Conservation (phyloP, 2,329 filamentous ascomycete genomes). For the Penicillium vulpinum region DNA sequence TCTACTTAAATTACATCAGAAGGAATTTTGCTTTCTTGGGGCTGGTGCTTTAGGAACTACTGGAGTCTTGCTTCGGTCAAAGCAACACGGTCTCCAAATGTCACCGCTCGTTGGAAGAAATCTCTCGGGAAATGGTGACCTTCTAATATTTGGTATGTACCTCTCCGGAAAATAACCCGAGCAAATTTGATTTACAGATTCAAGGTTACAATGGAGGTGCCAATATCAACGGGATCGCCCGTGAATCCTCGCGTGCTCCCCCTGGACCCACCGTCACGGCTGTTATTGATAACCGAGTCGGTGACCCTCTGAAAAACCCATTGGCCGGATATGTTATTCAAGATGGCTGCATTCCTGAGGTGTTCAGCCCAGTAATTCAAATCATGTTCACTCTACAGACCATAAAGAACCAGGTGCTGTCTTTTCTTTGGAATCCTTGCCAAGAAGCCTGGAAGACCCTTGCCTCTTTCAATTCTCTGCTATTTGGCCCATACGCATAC, state of each 20-base stretch:
- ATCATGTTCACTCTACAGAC: conserved; percentile 11
- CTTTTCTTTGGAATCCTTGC: neutral
- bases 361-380: conserved; percentile 15
- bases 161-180: neutral
- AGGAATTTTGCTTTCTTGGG: conserved; percentile 65
- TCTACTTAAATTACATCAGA: conserved; percentile 24
- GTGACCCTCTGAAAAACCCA: neutral
- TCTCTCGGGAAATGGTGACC: conserved; percentile 11
- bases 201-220: conserved; percentile 42
- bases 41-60: conserved; percentile 66
- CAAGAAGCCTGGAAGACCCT: neutral
- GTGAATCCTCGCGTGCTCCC: neutral
- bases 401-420: neutral
- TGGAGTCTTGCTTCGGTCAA: conserved; percentile 64
- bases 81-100: conserved; percentile 58
- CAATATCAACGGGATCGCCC: conserved; percentile 5
- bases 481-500: conserved; percentile 60
- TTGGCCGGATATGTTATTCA: conserved; percentile 19
- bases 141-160: conserved; percentile 8
- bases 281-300: conserved; percentile 14
- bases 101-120: conserved; percentile 56
- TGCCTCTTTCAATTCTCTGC: conserved; percentile 46
- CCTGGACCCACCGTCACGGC: conserved; percentile 20
- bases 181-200: neutral
- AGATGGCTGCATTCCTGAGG: conserved; percentile 19